Evolutionary conservation across 2,329 filamentous ascomycete species (phyloP).

Genomic region (Magnaporthiopsis rhizophila): DNA sequence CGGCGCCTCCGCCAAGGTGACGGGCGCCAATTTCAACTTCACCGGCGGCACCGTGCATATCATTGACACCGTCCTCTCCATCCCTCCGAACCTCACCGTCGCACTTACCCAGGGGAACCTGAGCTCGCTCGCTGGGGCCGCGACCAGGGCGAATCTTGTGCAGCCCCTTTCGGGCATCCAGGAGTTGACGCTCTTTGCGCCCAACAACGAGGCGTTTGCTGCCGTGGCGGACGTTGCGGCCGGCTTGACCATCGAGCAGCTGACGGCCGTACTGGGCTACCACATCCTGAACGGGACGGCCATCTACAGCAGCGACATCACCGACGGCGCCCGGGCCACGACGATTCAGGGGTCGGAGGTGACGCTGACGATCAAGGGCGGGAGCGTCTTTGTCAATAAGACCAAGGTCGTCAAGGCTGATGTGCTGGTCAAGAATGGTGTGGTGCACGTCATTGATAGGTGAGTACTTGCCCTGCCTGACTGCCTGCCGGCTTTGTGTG

Average conservation of each 20-base stretch:
- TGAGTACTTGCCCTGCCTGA: background rate
- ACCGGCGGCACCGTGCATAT: slow-evolving; percentile 42
- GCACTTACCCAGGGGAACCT: slow-evolving; percentile 25
- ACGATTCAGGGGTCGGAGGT: slow-evolving; percentile 13
- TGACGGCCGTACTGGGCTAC: slow-evolving; percentile 42
- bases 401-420: slow-evolving; percentile 45
- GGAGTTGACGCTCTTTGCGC: slow-evolving; percentile 48
- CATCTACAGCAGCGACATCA: slow-evolving; percentile 38
- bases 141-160: slow-evolving; percentile 29
- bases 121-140: slow-evolving; percentile 22
- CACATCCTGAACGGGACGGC: slow-evolving; percentile 47
- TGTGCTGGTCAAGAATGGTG: slow-evolving; percentile 47
- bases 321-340: slow-evolving; percentile 35
- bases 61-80: slow-evolving; percentile 42
- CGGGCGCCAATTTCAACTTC: slow-evolving; percentile 20
- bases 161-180: slow-evolving; percentile 32
- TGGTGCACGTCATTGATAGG: slow-evolving; percentile 47
- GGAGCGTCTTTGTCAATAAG: slow-evolving; percentile 34
- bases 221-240: slow-evolving; percentile 35
- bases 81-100: slow-evolving; percentile 25
- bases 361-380: slow-evolving; percentile 8
- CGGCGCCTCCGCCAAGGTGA: background rate
- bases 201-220: slow-evolving; percentile 43
- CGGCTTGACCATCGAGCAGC: slow-evolving; percentile 29
- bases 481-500: background rate